Conservation (phyloP, 2,329 filamentous ascomycete species). For the Lasiodiplodia theobromae region DNA sequence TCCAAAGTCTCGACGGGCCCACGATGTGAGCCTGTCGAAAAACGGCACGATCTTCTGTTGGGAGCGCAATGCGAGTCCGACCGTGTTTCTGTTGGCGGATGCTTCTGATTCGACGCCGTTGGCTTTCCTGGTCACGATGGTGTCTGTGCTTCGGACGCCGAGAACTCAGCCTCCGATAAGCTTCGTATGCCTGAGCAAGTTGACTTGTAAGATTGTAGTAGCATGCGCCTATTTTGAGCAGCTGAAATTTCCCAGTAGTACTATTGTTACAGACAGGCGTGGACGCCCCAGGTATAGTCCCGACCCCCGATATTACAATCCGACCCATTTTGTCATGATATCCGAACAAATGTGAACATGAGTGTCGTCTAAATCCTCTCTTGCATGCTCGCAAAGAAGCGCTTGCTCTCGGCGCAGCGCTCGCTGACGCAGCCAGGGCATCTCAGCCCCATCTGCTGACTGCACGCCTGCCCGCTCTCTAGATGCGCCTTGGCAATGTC, state of each 20-base stretch:
- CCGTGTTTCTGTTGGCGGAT: background rate
- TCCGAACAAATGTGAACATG: background rate
- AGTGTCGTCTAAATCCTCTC: conserved; percentile 1
- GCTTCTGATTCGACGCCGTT: background rate
- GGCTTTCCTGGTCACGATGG: background rate
- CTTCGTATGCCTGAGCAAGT: conserved; percentile 10
- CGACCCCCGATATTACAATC: background rate
- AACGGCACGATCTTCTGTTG: conserved; percentile 4
- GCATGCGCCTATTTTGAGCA: conserved; percentile 13
- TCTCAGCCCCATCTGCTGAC: conserved; percentile 84
- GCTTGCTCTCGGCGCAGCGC: conserved; percentile 78
- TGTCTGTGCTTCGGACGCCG: conserved; percentile 17
- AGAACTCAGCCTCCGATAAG: conserved; percentile 12
- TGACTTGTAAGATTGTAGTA: background rate
- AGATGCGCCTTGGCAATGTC: conserved; percentile 86
- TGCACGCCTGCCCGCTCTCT: conserved; percentile 72
- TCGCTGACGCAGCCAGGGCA: conserved; percentile 95
- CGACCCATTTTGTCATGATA: conserved; percentile 14
- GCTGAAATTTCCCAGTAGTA: background rate
- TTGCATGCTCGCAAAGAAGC: conserved; percentile 62
- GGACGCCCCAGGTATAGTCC: background rate
- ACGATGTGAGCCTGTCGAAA: background rate
- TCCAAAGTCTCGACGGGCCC: conserved; percentile 2
- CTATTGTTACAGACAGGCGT: conserved; percentile 18
- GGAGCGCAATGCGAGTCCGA: background rate